phyloP scores from a whole-genome alignment of 495 filamentous ascomycete genomes.

The Bathelium albidoporum region DNA sequence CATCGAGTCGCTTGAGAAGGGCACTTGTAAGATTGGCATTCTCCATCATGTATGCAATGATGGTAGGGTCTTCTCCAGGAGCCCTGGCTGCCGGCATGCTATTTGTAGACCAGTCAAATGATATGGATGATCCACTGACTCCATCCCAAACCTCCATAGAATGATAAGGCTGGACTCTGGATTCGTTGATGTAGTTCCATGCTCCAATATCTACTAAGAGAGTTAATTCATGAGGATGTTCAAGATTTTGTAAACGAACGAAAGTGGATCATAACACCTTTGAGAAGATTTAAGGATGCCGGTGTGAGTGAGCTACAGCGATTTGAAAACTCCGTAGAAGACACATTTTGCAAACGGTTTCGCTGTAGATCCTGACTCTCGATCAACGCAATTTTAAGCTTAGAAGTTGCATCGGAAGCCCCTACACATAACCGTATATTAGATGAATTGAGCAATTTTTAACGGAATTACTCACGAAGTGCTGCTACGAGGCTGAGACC shows the following conservation, averaged over 20 bases:
- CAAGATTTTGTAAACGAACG: background rate
- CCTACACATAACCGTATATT: conserved; percentile 27
- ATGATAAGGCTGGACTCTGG: conserved; percentile 75
- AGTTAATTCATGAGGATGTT: conserved; percentile 34
- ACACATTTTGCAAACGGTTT: conserved; percentile 52
- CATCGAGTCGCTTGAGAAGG: conserved; percentile 57
- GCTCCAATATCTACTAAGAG: conserved; percentile 54
- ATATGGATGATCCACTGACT: conserved; percentile 71
- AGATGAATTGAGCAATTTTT: background rate
- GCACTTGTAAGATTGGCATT: conserved; percentile 78
- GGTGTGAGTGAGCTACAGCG: conserved; percentile 91
- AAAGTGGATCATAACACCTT: conserved; percentile 16
- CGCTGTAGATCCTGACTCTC: conserved; percentile 76
- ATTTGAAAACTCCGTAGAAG: conserved; percentile 69
- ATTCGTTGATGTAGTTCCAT: conserved; percentile 62
- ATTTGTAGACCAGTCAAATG: conserved; percentile 63
- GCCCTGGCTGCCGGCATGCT: background rate
- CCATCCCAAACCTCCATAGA: conserved; percentile 98
- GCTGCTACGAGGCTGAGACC: conserved; percentile 81
- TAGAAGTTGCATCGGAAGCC: conserved; percentile 60
- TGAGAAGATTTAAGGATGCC: conserved; percentile 46
- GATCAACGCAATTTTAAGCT: conserved; percentile 76
- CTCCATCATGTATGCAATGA: conserved; percentile 93
- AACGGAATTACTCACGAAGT: conserved; percentile 50
- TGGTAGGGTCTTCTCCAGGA: conserved; percentile 23